Evolutionary conservation across 2,329 filamentous ascomycete genomes (phyloP), one percentile per base, ranked within the genome.

Genomic region (Pseudogymnoascus destructans): DNA sequence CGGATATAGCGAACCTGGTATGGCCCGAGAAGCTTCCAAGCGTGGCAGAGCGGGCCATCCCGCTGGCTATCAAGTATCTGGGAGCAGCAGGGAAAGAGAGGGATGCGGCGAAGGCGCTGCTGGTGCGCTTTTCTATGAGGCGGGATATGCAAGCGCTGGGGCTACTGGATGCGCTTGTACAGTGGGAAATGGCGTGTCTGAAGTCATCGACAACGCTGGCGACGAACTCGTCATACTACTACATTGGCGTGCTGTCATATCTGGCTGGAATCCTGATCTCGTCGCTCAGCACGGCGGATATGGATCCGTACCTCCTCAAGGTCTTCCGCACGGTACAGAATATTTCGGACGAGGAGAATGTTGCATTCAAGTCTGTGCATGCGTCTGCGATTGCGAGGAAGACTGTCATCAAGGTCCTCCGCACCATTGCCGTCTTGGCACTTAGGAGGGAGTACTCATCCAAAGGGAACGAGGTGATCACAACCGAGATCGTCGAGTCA

Each of bases 111-210:
- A 89, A 86, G 60, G 77, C 81, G 2, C 76, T 97, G 21, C 76
- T 98, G 6, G 87, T 95, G 15, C 81, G 90, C 49, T 76, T 96
- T 49, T 81, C 85, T n/a, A 82, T 91, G 69, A 81, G 93, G 13
- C 82, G 81, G 52, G 93, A 98, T 69, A 95, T 97, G 89, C 87
- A 92, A 70, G 75, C 80, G 56, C 73, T 91, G 8, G 83, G 85
- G 0, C 74, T 97, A 2, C 75, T 93, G 32, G 72, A 81, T 49
- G 76, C 78, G 1, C 74, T 95, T 8, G 78, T 89, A 2, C 69
- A 78, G 30, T 95, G 89, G 87, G 81, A 86, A 0, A 71, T 93
- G 35, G 73, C 72, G 7, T 79, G 78, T 25, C 73, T 95, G 3
- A 72, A 75, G 0, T 67, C 69, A 2, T 56, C 54, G 15, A 38